Base-by-base conservation (phyloP, 2,329 filamentous ascomycete genomes). In the Chaetomium globosum region DNA sequence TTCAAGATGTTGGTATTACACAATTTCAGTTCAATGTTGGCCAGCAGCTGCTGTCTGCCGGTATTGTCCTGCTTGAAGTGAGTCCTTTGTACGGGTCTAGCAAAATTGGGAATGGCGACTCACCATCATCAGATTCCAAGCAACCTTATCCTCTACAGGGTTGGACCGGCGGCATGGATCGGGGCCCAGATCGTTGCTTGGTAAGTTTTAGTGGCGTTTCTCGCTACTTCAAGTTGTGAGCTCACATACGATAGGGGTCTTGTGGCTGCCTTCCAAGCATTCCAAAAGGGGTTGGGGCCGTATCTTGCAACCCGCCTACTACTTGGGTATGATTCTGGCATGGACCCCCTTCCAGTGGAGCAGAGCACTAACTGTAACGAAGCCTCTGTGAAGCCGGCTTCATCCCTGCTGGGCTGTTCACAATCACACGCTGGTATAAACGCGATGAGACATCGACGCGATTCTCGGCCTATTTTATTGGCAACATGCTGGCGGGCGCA, bases 1-100 rank as follows among this genome's bases (percentile, higher is more conserved):
- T 80, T 16, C 65, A 76, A 3, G 82, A 85, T 63, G 77, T 85
- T 6, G 73, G 76, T 16, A 78, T 85, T 61, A 78, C 76, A 1
- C 83, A 82, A 43, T 77, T 81, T 59, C 78, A 85, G 56, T 79
- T 84, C 69, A 85, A 85, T 59, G 68, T 83, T 8, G 82, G 83
- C 0, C 79, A 82, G n/a, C 81, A 82, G 60, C 75, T 85, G 21
- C 76, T 83, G 12, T 81, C 80, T 0, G 77, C 80, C 2, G 82
- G 82, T 0, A 83, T 84, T 53, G 78, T 84, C 9, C 69, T 84
- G 4, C 77, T 78, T 5, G 77, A 82, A 46, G 70, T 72, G 19
- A 26, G 63, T 54, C 26, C n/a, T 7, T 33, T 12, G 21, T 4
- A 2, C 3, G 23, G 4, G 19, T 30, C 13, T 10, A 2, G 2